phyloP scores from a whole-genome alignment of 2,329 filamentous ascomycete species.

The Chaetomium strumarium region DNA sequence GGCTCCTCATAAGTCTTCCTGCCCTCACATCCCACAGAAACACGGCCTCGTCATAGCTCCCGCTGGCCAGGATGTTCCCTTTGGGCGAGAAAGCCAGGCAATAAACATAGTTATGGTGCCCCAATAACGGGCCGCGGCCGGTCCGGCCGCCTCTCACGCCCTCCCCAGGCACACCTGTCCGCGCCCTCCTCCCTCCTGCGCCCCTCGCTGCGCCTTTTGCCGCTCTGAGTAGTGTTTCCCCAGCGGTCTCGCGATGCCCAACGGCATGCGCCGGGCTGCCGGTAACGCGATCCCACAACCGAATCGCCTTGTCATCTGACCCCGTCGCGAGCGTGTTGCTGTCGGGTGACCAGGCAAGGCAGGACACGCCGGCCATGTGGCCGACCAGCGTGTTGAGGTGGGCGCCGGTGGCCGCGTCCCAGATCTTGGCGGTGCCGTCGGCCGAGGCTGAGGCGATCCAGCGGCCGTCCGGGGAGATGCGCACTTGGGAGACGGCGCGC shows the following conservation, averaged over 20 bases:
- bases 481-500: constrained; percentile 74
- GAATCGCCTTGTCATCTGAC: constrained; percentile 92
- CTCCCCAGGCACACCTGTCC: constrained; percentile 4
- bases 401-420: constrained; percentile 71
- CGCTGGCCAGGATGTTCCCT: constrained; percentile 92
- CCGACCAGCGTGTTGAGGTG: constrained; percentile 87
- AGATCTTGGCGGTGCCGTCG: constrained; percentile 86
- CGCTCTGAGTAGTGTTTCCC: not conserved
- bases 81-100: constrained; percentile 94
- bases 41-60: constrained; percentile 94
- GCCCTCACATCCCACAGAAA: constrained; percentile 95
- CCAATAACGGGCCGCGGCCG: constrained; percentile 57
- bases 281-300: constrained; percentile 79
- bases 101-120: constrained; percentile 96
- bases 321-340: constrained; percentile 82
- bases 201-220: constrained; percentile 6
- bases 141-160: constrained; percentile 24
- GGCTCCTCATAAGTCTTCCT: constrained; percentile 76
- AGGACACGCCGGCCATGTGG: constrained; percentile 87
- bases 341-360: constrained; percentile 90
- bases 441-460: constrained; percentile 89
- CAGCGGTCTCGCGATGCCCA: constrained; percentile 10
- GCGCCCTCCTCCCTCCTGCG: constrained; percentile 7
- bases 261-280: constrained; percentile 34
- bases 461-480: constrained; percentile 83